These are phyloP conservation scores for Noccaea bulbosa DNA, from an alignment of 345 rosid genomes.

Conservation along the genomic window DNA sequence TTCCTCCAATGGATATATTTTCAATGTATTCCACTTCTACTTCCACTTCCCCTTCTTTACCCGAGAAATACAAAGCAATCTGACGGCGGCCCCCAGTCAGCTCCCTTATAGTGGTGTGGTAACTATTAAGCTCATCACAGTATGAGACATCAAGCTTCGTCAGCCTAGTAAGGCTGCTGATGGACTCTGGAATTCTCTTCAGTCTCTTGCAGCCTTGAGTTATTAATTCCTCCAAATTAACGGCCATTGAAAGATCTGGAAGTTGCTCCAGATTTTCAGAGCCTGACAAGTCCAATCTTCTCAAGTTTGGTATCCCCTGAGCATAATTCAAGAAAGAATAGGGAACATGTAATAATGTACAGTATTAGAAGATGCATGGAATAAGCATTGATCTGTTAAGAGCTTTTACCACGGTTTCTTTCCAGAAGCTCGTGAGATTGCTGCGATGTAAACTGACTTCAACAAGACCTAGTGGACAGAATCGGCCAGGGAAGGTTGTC, in stretches of 20 bases:
- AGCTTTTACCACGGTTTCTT: neutral
- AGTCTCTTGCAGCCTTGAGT: slow-evolving; percentile 13
- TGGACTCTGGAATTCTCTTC: slow-evolving; percentile 11
- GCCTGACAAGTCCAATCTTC: slow-evolving; percentile 3
- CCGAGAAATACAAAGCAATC: slow-evolving; percentile 8
- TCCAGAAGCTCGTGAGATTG: neutral
- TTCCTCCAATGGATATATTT: slow-evolving; percentile 5
- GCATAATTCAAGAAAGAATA: neutral
- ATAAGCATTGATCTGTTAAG: neutral
- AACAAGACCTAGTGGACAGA: neutral
- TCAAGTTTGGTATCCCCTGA: neutral
- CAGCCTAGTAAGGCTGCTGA: slow-evolving; percentile 4
- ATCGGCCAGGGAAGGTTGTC: neutral
- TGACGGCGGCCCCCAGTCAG: neutral
- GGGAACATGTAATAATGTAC: neutral
- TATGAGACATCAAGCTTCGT: slow-evolving; percentile 14
- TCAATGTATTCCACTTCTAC: neutral
- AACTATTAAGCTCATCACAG: slow-evolving; percentile 4
- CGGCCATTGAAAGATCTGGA: slow-evolving; percentile 10
- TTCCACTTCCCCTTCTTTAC: neutral
- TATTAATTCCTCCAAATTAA: slow-evolving; percentile 12
- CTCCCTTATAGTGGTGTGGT: neutral
- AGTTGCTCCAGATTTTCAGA: slow-evolving; percentile 20
- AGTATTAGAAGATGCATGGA: neutral
- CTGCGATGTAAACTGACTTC: slow-evolving; percentile 3